Base-by-base conservation (phyloP, 257 asterid genomes). In the Fraxinus excelsior region DNA sequence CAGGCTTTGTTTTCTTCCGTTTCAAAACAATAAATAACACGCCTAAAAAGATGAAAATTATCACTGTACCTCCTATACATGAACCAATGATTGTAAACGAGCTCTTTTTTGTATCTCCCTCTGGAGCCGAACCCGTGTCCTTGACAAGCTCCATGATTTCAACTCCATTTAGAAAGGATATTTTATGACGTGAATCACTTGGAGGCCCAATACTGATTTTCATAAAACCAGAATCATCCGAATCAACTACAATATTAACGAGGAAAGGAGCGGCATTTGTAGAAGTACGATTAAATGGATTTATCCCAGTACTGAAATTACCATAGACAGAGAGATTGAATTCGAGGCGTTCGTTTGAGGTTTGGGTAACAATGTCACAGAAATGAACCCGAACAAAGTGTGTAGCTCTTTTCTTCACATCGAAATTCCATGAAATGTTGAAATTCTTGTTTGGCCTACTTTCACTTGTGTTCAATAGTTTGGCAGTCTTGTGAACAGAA, bases 401-500 rank as follows among this genome's bases (percentile, higher is more conserved):
- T 0, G 0, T 5, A 49, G 75, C 83, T 8, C 72, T 70, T 53
- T 3, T 78, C 5, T 31, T 73, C 73, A 92, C 91, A 14, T 1
- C 65, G 37, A 92, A 90, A 25, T 64, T 19, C 96, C 96, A 92
- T 2, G 91, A 74, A 2, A 82, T 32, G 19, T 84, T 86, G 82
- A 69, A 83, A 14, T 0, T 1, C 1, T 0, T 23, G 7, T 0
- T 2, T 4, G 1, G 1, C 7, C 6, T 6, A 8, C 5, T 70
- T 2, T 2, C 6, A 72, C 1, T 71, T 21, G 14, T 26, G 25
- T 82, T 84, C 77, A 87, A 49, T 56, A 69, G 82, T 77, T 83
- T 84, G 2, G 94, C 93, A n/a, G 91, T 84, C 0, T 0, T 37
- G 83, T 90, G 90, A 32, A 92, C 96, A n/a, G n/a, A n/a, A n/a